Evolutionary conservation across 768 basidiomycete genomes (phyloP).

Genomic region (Leccinum olivaceopallidum): DNA sequence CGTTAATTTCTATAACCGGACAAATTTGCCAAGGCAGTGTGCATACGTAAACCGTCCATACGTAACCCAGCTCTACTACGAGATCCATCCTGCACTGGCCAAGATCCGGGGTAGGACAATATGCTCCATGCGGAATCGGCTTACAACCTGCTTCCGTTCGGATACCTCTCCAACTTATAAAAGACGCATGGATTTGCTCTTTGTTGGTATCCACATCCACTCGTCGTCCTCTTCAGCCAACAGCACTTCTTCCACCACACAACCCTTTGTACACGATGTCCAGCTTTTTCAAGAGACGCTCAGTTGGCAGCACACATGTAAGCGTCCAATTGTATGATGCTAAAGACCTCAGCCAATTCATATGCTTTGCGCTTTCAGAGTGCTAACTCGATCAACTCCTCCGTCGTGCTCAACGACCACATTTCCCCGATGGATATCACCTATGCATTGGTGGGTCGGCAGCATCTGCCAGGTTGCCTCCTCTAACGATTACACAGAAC

Average conservation of each 20-base stretch:
- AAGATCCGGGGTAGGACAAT: constrained; percentile 17
- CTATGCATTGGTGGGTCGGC: constrained; percentile 20
- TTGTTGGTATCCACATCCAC: constrained; percentile 3
- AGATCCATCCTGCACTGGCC: constrained; percentile 11
- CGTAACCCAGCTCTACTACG: background rate
- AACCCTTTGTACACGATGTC: constrained; percentile 13
- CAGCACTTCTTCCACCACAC: background rate
- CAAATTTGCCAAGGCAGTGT: too few relatives aligned
- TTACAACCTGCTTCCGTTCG: background rate
- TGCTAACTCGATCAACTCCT: constrained; percentile 17
- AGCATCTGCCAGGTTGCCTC: background rate
- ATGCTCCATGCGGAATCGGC: constrained; percentile 3
- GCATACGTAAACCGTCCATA: background rate
- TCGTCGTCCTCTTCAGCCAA: background rate
- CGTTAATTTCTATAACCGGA: background rate
- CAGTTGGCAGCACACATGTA: constrained; percentile 23
- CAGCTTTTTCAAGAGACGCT: constrained; percentile 27
- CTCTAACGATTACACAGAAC: constrained; percentile 7
- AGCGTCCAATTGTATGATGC: background rate
- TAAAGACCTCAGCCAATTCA: background rate
- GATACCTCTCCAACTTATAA: constrained; percentile 17
- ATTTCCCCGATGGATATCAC: constrained; percentile 24
- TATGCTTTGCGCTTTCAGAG: constrained; percentile 12
- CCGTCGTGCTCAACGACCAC: constrained; percentile 17
- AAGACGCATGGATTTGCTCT: constrained; percentile 6